phyloP scores from a whole-genome alignment of 495 filamentous ascomycete genomes.

The Chaetomium tenue region DNA sequence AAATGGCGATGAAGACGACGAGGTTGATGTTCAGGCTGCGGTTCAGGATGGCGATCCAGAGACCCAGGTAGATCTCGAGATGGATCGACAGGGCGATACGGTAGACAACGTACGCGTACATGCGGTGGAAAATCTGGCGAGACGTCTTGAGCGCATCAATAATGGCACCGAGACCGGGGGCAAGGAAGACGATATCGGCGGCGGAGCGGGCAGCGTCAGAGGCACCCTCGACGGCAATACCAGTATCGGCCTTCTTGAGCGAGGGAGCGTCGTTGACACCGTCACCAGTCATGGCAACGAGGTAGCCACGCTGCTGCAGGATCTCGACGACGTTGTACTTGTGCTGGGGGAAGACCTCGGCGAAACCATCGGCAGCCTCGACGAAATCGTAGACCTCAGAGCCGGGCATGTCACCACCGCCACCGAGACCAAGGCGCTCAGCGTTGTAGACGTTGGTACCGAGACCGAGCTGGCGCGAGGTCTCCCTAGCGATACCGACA shows the following conservation, averaged over 20 bases:
- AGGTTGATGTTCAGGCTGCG: slow-evolving; percentile 78
- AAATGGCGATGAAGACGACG: slow-evolving; percentile 91
- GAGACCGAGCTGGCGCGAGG: slow-evolving; percentile 83
- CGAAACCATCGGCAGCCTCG: slow-evolving; percentile 91
- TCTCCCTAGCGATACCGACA: slow-evolving; percentile 88
- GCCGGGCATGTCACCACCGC: slow-evolving; percentile 86
- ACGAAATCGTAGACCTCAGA: slow-evolving; percentile 94
- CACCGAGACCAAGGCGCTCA: slow-evolving; percentile 77
- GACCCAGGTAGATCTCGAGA: slow-evolving; percentile 82
- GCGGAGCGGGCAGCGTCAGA: slow-evolving; percentile 91
- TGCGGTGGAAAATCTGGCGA: slow-evolving; percentile 93
- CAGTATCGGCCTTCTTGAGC: slow-evolving; percentile 91
- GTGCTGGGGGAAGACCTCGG: slow-evolving; percentile 95
- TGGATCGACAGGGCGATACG: slow-evolving; percentile 91
- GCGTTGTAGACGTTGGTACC: slow-evolving; percentile 94
- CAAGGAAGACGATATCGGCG: slow-evolving; percentile 91
- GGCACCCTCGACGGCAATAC: slow-evolving; percentile 91
- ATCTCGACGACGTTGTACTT: slow-evolving; percentile 98
- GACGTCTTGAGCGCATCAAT: slow-evolving; percentile 92
- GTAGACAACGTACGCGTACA: slow-evolving; percentile 96
- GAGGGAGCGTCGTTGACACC: slow-evolving; percentile 97
- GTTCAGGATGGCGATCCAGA: slow-evolving; percentile 87
- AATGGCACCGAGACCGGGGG: slow-evolving; percentile 86
- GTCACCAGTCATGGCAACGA: slow-evolving; percentile 97
- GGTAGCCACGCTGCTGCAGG: slow-evolving; percentile 92